Percentiles rank a stretch among this genome's conserved stretches.
Conservation (phyloP, 768 basidiomycete genomes). For the Leccinellum rugosiceps region DNA sequence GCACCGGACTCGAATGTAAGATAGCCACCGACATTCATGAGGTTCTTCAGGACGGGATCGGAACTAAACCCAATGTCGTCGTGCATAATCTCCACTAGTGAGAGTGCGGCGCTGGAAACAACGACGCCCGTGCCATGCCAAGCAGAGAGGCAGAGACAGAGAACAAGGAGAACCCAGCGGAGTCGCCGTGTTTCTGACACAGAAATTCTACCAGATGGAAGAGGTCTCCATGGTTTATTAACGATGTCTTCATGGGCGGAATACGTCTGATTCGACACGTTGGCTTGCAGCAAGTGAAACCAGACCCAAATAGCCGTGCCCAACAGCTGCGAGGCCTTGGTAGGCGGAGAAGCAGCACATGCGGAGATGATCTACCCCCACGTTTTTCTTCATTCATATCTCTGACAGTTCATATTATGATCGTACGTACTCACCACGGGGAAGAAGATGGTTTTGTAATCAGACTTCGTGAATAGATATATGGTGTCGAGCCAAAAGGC, state of each 20-base stretch:
- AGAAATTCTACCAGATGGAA: conserved; percentile 35
- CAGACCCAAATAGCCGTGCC: conserved; percentile 25
- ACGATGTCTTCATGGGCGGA: conserved; percentile 28
- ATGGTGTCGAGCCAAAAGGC: conserved; percentile 23
- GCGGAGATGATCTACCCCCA: conserved; percentile 10
- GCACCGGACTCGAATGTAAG: conserved; percentile 34
- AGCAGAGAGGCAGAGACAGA: conserved; percentile 27
- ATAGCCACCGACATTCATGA: conserved; percentile 33
- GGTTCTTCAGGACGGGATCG: conserved; percentile 30
- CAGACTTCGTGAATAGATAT: conserved; percentile 35
- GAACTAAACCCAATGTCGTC: conserved; percentile 29
- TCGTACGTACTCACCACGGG: conserved; percentile 27
- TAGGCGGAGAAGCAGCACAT: conserved; percentile 1
- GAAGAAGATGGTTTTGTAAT: conserved; percentile 34
- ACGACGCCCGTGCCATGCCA: conserved; percentile 19
- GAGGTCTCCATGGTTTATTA: conserved; percentile 37
- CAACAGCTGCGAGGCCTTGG: not conserved
- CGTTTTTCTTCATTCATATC: not conserved
- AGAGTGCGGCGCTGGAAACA: conserved; percentile 20
- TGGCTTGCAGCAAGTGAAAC: conserved; percentile 33
- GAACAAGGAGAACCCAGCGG: conserved; percentile 32
- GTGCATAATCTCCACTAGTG: conserved; percentile 23
- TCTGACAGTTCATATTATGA: not conserved
- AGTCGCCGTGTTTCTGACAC: conserved; percentile 17
- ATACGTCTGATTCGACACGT: conserved; percentile 33